Conservation (phyloP, 2,329 filamentous ascomycete genomes). For the Fusarium humuli region DNA sequence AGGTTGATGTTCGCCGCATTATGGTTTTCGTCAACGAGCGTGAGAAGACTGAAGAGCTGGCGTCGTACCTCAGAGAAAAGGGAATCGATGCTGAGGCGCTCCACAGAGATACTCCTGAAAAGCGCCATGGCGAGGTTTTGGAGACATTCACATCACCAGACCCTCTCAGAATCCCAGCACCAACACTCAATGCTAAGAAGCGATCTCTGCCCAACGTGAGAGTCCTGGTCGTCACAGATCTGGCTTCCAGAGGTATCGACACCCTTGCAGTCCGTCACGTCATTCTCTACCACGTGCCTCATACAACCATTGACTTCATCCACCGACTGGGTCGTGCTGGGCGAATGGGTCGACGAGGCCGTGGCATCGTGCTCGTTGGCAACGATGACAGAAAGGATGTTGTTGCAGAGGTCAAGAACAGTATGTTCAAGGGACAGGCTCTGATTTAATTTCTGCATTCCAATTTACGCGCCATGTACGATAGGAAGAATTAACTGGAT, state of each 20-base stretch:
- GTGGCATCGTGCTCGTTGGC: slow-evolving; percentile 90
- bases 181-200: slow-evolving; percentile 50
- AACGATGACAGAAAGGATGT: slow-evolving; percentile 91
- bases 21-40: slow-evolving; percentile 98
- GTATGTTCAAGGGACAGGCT: slow-evolving; percentile 84
- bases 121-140: slow-evolving; percentile 81
- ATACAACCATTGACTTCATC: slow-evolving; percentile 98
- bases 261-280: slow-evolving; percentile 92
- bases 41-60: slow-evolving; percentile 84
- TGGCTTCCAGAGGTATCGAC: slow-evolving; percentile 93
- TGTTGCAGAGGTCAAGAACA: slow-evolving; percentile 90
- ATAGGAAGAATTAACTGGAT: slow-evolving; percentile 31
- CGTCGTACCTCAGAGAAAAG: slow-evolving; percentile 82
- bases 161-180: slow-evolving; percentile 52
- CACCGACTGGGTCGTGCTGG: slow-evolving; percentile 93
- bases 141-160: slow-evolving; percentile 74
- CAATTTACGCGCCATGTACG: slow-evolving; percentile 35
- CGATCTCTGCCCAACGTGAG: slow-evolving; percentile 80
- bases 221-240: slow-evolving; percentile 92
- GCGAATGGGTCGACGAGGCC: slow-evolving; percentile 89
- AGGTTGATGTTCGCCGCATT: slow-evolving; percentile 81
- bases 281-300: slow-evolving; percentile 95
- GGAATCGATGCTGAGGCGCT: slow-evolving; percentile 90
- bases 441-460: slow-evolving; percentile 66
- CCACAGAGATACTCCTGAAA: slow-evolving; percentile 83